phyloP scores from a whole-genome alignment of 176 grass and related monocot species.

The Bromus sterilis region DNA sequence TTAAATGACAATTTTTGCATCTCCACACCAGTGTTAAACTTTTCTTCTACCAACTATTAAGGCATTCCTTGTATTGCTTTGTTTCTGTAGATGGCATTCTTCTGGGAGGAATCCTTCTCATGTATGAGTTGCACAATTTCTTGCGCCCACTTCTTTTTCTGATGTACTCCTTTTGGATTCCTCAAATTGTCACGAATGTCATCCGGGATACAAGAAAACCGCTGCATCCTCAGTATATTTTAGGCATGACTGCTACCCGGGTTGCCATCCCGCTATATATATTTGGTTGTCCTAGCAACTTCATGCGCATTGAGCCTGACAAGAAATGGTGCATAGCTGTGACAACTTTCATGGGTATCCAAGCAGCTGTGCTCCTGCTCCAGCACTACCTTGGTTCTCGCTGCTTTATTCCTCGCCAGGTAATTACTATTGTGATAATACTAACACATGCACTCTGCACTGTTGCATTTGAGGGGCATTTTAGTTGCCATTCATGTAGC shows the following conservation, averaged over 20 bases:
- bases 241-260: slow-evolving; percentile 84
- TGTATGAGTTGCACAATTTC: slow-evolving; percentile 93
- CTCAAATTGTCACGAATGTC: slow-evolving; percentile 89
- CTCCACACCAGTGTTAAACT: background rate
- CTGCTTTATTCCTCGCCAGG: slow-evolving; percentile 98
- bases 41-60: background rate
- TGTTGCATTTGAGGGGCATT: background rate
- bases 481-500: background rate
- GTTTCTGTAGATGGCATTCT: slow-evolving; percentile 91
- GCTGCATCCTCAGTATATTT: slow-evolving; percentile 85
- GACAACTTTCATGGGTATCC: slow-evolving; percentile 57
- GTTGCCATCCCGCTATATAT: slow-evolving; percentile 85
- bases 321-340: slow-evolving; percentile 82
- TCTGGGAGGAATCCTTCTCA: slow-evolving; percentile 89
- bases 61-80: background rate
- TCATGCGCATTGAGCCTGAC: slow-evolving; percentile 76
- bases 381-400: slow-evolving; percentile 97
- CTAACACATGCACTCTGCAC: background rate
- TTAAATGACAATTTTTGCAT: background rate
- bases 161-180: slow-evolving; percentile 95
- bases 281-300: slow-evolving; percentile 96
- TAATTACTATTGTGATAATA: slow-evolving; percentile 24
- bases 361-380: slow-evolving; percentile 72
- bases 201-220: slow-evolving; percentile 96
- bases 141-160: slow-evolving; percentile 63